These are phyloP conservation scores for Actinomortierella wolfii DNA, from an alignment of 371 early-diverging fungal species.

Conservation along the genomic window DNA sequence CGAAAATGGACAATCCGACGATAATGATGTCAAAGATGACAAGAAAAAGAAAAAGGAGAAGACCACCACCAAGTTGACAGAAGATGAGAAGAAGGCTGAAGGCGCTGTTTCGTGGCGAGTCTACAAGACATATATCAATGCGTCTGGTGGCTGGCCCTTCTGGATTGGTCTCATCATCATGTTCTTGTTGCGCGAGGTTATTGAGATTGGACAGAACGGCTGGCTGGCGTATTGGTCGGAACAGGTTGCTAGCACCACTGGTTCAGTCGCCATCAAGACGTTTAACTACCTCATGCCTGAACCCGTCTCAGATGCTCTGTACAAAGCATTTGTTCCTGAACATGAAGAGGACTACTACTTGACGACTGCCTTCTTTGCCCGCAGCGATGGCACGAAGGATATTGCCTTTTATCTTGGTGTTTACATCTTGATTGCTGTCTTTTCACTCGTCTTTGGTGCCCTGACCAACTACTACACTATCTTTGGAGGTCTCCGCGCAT, in stretches of 20 bases:
- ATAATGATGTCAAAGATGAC: slow-evolving; percentile 37
- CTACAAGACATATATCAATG: slow-evolving; percentile 65
- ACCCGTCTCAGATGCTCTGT: slow-evolving; percentile 32
- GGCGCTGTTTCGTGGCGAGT: slow-evolving; percentile 67
- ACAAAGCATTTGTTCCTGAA: slow-evolving; percentile 21
- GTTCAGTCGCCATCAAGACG: slow-evolving; percentile 22
- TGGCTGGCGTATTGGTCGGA: slow-evolving; percentile 42
- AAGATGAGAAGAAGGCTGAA: slow-evolving; percentile 68
- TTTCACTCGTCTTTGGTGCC: slow-evolving; percentile 42
- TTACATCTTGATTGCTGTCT: slow-evolving; percentile 55
- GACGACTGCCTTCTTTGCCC: slow-evolving; percentile 26
- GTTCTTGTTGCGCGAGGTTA: slow-evolving; percentile 55
- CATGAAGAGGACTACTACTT: slow-evolving; percentile 10
- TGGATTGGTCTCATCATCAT: slow-evolving; percentile 56
- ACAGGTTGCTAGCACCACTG: slow-evolving; percentile 23
- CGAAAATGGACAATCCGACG: slow-evolving; percentile 10
- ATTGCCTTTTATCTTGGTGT: slow-evolving; percentile 52
- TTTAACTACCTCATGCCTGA: slow-evolving; percentile 31
- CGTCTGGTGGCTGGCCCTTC: slow-evolving; percentile 66
- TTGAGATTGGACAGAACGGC: slow-evolving; percentile 51
- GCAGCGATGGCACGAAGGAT: slow-evolving; percentile 25
- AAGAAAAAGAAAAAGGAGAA: slow-evolving; percentile 48
- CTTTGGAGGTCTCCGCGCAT: slow-evolving; percentile 50
- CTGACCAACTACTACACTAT: slow-evolving; percentile 50
- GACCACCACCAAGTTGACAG: slow-evolving; percentile 55